These are phyloP conservation scores for Ceratocystis ficicola DNA, from an alignment of 2,329 filamentous ascomycete species.

Conservation along the genomic window DNA sequence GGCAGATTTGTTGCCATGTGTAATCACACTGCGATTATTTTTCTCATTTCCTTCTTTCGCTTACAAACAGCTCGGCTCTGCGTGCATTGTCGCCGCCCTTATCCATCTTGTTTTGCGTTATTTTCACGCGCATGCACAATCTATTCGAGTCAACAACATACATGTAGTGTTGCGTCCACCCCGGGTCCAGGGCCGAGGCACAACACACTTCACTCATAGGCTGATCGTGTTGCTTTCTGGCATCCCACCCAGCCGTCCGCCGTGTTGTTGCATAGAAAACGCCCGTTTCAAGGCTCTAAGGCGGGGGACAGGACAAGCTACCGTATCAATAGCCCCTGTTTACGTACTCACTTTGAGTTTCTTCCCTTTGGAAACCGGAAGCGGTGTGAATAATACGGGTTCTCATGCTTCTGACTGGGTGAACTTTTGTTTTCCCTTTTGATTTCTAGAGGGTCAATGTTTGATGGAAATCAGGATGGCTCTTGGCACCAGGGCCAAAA, in stretches of 20 bases:
- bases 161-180: not conserved
- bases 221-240: not conserved
- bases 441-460: not conserved
- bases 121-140: not conserved
- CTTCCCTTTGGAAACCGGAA: not conserved
- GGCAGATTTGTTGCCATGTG: not conserved
- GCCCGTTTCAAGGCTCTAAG: not conserved
- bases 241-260: not conserved
- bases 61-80: not conserved
- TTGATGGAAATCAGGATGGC: not conserved
- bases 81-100: not conserved
- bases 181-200: not conserved
- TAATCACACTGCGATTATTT: not conserved
- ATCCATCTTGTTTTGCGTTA: not conserved
- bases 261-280: not conserved
- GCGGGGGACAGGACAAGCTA: not conserved
- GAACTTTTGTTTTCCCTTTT: not conserved
- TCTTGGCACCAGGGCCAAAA: conserved; percentile 1
- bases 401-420: not conserved
- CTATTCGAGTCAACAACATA: not conserved
- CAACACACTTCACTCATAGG: not conserved
- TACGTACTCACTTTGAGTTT: no score
- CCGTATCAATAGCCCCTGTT: not conserved
- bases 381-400: not conserved
- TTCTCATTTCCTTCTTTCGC: not conserved